These are phyloP conservation scores for Corymbia citriodora DNA, from an alignment of 441 rosid genomes.

Conservation along the genomic window DNA sequence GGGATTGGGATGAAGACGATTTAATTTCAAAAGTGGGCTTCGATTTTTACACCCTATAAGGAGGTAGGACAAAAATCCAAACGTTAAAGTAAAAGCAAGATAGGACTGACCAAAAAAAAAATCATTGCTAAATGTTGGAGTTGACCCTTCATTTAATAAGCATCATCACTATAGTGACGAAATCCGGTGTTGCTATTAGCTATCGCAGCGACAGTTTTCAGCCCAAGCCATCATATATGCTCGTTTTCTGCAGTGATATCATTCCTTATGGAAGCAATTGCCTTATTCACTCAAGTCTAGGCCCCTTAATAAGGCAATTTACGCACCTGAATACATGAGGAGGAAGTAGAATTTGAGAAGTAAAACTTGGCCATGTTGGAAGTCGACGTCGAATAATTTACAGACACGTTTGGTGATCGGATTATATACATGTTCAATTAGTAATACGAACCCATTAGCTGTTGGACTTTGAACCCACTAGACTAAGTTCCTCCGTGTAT, in stretches of 20 bases:
- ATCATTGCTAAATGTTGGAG: neutral
- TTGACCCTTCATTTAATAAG: too few species aligned
- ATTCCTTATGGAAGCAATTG: neutral
- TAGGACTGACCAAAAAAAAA: too few species aligned
- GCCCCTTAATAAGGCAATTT: neutral
- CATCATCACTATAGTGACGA: neutral
- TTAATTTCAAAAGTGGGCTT: too few species aligned
- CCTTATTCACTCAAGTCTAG: neutral
- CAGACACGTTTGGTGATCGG: neutral
- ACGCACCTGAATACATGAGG: neutral
- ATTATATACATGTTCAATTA: neutral
- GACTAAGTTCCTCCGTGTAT: neutral
- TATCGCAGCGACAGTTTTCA: neutral
- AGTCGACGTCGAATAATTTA: neutral
- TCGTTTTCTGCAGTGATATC: neutral
- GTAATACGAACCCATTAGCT: neutral
- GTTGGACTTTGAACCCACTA: neutral
- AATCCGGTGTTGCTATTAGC: neutral
- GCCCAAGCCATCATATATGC: neutral
- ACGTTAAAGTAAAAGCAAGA: too few species aligned
- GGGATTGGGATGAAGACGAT: too few species aligned
- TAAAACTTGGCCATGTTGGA: neutral
- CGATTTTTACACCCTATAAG: too few species aligned
- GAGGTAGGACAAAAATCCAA: too few species aligned
- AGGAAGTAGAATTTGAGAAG: neutral